Conservation (phyloP, 345 rosid species). For the Lumnitzera littorea region DNA sequence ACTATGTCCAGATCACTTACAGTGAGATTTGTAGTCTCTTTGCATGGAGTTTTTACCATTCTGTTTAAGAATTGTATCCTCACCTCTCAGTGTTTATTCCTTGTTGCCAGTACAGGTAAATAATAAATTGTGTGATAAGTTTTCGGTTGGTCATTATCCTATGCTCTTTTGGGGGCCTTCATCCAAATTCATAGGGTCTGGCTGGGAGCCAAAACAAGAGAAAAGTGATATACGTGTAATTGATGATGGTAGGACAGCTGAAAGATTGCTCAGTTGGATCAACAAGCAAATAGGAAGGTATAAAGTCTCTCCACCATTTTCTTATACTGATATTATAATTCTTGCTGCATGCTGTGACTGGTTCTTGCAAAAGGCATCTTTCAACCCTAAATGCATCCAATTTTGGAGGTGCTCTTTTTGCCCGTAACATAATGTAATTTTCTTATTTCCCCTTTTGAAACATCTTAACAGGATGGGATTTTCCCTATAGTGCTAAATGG, state of each 20-base stretch:
- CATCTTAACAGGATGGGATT: too few species aligned
- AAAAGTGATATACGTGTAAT: conserved; percentile 46
- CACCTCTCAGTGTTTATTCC: background rate
- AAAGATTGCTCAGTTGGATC: conserved; percentile 77
- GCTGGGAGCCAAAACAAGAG: conserved; percentile 59
- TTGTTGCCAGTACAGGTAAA: conserved; percentile 88
- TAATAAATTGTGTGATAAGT: conserved; percentile 73
- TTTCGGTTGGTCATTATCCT: conserved; percentile 80
- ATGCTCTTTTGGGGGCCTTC: conserved; percentile 91
- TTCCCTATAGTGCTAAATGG: too few species aligned
- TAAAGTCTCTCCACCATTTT: conserved; percentile 11
- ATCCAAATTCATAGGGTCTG: conserved; percentile 46
- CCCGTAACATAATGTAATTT: background rate
- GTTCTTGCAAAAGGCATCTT: background rate
- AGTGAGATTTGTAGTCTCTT: too few species aligned
- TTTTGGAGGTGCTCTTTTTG: background rate
- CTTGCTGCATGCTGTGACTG: background rate
- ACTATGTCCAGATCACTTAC: too few species aligned
- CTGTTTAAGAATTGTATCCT: background rate
- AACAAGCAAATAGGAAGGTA: conserved; percentile 88
- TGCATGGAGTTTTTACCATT: background rate
- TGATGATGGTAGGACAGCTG: conserved; percentile 80
- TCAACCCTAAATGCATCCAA: background rate
- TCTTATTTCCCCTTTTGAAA: background rate
- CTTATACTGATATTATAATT: conserved; percentile 6